Evolutionary conservation across 129 eudicot genomes (phyloP).

Genomic region (Arctium minus): DNA sequence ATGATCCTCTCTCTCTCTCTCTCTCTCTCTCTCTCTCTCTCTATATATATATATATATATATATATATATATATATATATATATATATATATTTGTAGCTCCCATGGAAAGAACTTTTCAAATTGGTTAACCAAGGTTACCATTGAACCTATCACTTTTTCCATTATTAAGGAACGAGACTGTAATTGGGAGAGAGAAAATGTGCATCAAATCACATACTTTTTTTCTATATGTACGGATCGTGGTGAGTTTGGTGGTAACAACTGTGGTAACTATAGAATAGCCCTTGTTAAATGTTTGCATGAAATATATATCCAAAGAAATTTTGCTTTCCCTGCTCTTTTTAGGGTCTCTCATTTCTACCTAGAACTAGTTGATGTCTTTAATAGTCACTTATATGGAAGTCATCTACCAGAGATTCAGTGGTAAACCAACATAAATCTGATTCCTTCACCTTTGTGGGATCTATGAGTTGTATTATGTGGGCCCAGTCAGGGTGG

Average conservation of each 20-base stretch:
- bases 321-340: neutral
- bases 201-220: neutral
- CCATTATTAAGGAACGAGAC: neutral
- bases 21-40: too few relatives aligned
- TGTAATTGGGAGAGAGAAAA: neutral
- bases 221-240: neutral
- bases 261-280: neutral
- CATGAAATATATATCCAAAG: neutral
- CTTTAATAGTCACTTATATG: neutral
- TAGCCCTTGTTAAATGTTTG: neutral
- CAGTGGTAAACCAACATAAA: neutral
- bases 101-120: neutral
- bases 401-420: neutral
- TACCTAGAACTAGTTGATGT: neutral
- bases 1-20: too few relatives aligned
- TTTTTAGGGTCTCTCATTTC: constrained; percentile 4
- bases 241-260: neutral
- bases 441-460: neutral
- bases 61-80: too few relatives aligned
- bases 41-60: too few relatives aligned
- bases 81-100: neutral
- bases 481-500: neutral
- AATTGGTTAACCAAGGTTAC: neutral
- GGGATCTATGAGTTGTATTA: neutral
- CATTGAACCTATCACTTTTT: neutral